phyloP scores from a whole-genome alignment of 2,329 filamentous ascomycete genomes.

The Stagonosporopsis rhizophila region DNA sequence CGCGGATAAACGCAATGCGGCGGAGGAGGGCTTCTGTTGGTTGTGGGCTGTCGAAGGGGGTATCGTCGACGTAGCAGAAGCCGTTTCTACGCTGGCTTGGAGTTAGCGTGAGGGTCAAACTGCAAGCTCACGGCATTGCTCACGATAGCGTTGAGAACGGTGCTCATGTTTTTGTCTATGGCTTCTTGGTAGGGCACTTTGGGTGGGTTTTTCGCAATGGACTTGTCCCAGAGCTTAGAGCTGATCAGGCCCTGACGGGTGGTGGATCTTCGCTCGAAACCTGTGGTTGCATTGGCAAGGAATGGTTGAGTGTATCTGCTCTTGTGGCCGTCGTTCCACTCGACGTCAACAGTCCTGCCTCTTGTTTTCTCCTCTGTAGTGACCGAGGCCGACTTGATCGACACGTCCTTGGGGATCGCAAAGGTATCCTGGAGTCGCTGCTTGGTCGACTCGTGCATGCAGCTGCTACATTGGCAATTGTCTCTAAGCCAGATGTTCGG shows the following conservation, averaged over 20 bases:
- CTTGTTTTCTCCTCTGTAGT: background rate
- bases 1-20: constrained; percentile 83
- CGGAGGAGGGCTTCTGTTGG: constrained; percentile 78
- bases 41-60: constrained; percentile 67
- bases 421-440: constrained; percentile 75
- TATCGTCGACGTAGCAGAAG: constrained; percentile 77
- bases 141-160: constrained; percentile 70
- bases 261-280: constrained; percentile 51
- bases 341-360: background rate
- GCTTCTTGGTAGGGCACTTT: constrained; percentile 63
- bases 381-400: constrained; percentile 26
- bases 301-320: constrained; percentile 73
- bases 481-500: constrained; percentile 60
- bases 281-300: constrained; percentile 51
- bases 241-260: constrained; percentile 44
- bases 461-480: constrained; percentile 72
- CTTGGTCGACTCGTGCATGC: constrained; percentile 73
- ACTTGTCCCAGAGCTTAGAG: constrained; percentile 48
- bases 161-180: constrained; percentile 57
- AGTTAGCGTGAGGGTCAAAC: background rate
- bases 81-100: constrained; percentile 67
- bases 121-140: constrained; percentile 21
- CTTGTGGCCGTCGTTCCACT: constrained; percentile 67
- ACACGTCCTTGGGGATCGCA: constrained; percentile 48
- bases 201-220: constrained; percentile 56